Evolutionary conservation across 2,329 filamentous ascomycete genomes (phyloP), one percentile per base, ranked within the genome.

Genomic region (Apiospora saccharicola): DNA sequence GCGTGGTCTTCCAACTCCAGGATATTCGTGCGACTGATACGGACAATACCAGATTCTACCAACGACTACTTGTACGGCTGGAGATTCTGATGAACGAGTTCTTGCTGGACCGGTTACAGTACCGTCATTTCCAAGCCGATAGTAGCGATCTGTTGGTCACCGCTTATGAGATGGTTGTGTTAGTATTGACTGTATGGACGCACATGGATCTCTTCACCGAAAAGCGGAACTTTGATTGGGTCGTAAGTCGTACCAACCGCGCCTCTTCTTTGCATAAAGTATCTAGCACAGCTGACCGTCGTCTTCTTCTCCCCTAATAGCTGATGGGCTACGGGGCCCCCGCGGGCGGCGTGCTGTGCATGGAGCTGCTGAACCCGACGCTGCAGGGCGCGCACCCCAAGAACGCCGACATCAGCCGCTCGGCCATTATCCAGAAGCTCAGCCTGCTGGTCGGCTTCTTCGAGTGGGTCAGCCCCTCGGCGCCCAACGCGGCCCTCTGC

Each of bases 11-110:
- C 24, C 80, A 82, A 2, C 77, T 83, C 0, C 77, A 81, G 7
- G 81, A 85, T 2, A 70, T 88, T 1, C 80, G 82, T 14, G 77
- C 82, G 10, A 77, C 77, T 0, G 76, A 79, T 0, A 51, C 80
- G 0, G 74, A 81, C 5, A 72, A 81, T 0, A 74, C 80, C 0
- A 76, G 78, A 0, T 73, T 87, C 0, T 87, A 86, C 70, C 81
- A 82, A 6, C 81, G 86, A 2, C 82, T 88, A 19, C 77, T 90
- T 1, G 78, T 88, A 0, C 82, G 83, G 2, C 81, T 90, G 2
- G 84, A 86, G 30, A 85, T 88, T 67, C 79, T 90, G 0, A 86
- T 90, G 57, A 90, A 90, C 51, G 81, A 88, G 3, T 90, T 92
- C 72, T 85, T 91, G 13, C 80, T 90, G 7, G 87, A 91, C 71